phyloP scores from a whole-genome alignment of 78 protist genomes.

The Dictyostelium capitatum region DNA sequence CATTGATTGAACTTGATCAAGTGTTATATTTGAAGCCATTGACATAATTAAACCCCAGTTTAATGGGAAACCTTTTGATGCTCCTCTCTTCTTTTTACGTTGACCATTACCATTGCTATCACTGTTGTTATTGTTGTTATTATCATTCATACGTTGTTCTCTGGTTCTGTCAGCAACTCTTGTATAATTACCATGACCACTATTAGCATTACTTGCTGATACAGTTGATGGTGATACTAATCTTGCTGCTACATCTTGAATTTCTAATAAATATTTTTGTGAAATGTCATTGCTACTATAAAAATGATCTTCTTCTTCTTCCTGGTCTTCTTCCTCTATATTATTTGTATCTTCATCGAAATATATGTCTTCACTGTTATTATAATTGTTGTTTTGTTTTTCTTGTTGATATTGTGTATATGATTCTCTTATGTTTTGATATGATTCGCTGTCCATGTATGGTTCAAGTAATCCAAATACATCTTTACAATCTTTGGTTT shows the following conservation, averaged over 20 bases:
- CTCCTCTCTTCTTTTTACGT: conserved; percentile 14
- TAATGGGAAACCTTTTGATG: conserved; percentile 33
- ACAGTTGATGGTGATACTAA: background rate
- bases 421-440: conserved; percentile 9
- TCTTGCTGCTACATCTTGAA: background rate
- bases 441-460: conserved; percentile 43
- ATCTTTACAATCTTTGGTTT: conserved; percentile 24
- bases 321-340: conserved; percentile 34
- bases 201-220: background rate
- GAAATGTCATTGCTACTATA: background rate
- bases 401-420: conserved; percentile 6
- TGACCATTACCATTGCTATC: background rate
- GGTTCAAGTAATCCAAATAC: conserved; percentile 50
- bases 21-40: conserved; percentile 46
- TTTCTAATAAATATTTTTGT: conserved; percentile 22
- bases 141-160: background rate
- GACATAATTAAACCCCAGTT: conserved; percentile 40
- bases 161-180: background rate
- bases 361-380: conserved; percentile 2
- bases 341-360: conserved; percentile 17
- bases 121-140: too few relatives aligned
- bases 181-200: background rate
- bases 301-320: background rate
- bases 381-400: conserved; percentile 15
- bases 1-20: conserved; percentile 77